Evolutionary conservation across 805 yeast species (phyloP), one percentile per base, ranked within the genome.

Genomic region (Middelhovenomyces tepae): DNA sequence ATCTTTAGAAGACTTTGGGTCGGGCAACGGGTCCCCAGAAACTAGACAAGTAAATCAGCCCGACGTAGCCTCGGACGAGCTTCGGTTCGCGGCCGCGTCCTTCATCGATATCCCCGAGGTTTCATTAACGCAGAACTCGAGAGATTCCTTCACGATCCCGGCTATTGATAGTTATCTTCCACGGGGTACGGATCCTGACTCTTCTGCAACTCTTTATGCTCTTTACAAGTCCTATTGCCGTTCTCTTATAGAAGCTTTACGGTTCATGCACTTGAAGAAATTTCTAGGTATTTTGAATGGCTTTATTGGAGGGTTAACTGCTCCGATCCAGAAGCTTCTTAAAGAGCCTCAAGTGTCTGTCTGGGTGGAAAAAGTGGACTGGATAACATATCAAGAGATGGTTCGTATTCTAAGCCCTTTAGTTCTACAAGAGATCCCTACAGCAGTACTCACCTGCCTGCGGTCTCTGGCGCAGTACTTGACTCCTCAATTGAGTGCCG

Each of bases 291-390:
- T 69, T 17, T 54, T 81, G 30, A 50, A 63, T 6, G 59, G 71
- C 6, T 81, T 75, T 52, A 69, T 60, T 36, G 56, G 64, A 64
- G 63, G 73, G 1, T 62, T 83, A 34, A 73, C 86, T 0, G 62
- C 73, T 0, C 80, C 81, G 3, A 79, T 76, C 25, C 70, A 67
- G 48, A 70, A 70, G 44, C 56, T 83, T 15, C 70, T 76, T 48
- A 63, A 63, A 5, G 59, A 69, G 7, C 69, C 69, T 9, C 54
- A 58, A 5, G 46, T 75, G 9, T 46, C 63, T 4, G 66, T 66
- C 10, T 84, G 94, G 93, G 65, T 80, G n/a, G 46, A 64, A 20
- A 59, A 68, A 29, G 79, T 85, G 50, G 94, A 85, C 52, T 47
- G 67, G 38, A 59, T 69, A n/a, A 67, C 78, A 57, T 81, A 78